Evolutionary conservation across 2,329 filamentous ascomycete species (phyloP).

Genomic region (Claviceps spartinae): DNA sequence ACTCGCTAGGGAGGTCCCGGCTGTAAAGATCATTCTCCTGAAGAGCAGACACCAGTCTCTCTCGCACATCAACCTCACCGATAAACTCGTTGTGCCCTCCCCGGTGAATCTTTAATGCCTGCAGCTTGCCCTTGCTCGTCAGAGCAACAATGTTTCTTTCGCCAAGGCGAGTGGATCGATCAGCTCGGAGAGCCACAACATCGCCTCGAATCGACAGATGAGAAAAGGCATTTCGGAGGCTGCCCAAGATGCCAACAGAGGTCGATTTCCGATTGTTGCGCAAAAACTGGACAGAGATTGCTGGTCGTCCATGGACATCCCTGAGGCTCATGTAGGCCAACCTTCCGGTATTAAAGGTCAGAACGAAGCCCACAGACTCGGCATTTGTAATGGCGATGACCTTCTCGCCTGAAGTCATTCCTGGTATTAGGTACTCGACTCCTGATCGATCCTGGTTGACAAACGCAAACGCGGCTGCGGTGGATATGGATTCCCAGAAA

Average conservation of each 20-base stretch:
- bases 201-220: conserved; percentile 59
- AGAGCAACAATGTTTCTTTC: conserved; percentile 75
- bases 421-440: conserved; percentile 59
- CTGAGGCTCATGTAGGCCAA: conserved; percentile 76
- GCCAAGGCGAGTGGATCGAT: conserved; percentile 56
- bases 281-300: conserved; percentile 65
- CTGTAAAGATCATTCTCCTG: conserved; percentile 37
- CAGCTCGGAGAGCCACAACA: conserved; percentile 66
- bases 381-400: conserved; percentile 68
- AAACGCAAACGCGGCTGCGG: conserved; percentile 69
- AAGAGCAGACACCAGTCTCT: conserved; percentile 49
- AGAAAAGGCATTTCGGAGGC: conserved; percentile 62
- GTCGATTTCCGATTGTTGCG: conserved; percentile 44
- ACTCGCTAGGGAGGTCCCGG: conserved; percentile 36
- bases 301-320: conserved; percentile 75
- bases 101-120: conserved; percentile 81
- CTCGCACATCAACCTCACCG: conserved; percentile 56
- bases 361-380: conserved; percentile 73
- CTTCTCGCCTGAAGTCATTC: conserved; percentile 65
- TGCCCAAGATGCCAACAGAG: conserved; percentile 61
- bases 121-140: conserved; percentile 63
- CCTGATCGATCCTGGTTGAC: conserved; percentile 71
- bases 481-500: conserved; percentile 93
- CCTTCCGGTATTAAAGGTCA: conserved; percentile 74
- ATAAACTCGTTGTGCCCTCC: conserved; percentile 69